Evolutionary conservation across 768 basidiomycete species (phyloP), one percentile per base, ranked within the genome.

Genomic region (Astraeus odoratus): DNA sequence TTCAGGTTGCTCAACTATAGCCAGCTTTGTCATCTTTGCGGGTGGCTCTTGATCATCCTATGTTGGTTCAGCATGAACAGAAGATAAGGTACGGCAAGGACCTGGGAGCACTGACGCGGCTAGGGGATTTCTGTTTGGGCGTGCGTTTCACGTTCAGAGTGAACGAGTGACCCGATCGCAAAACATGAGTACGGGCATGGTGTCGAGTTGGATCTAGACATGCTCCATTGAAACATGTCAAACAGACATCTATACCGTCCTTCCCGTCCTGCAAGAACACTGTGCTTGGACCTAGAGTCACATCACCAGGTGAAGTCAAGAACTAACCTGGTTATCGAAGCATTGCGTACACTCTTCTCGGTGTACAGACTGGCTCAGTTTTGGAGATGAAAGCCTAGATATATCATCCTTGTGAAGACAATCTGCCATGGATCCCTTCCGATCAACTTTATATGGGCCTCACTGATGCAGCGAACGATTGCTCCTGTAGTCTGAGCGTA

Each of bases 261-360:
- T 81, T 73, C 3, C 67, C 65, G 59, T 93, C 91, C 86, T 93
- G 54, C 40, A 45, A 19, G 34, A 26, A 18, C 20, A 18, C 31
- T n/a, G 38, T 13, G 23, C 8, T 23, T 47, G 43, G 44, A 34
- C 16, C 12, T 10, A 10, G 9, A 25, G 26, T 42, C 23, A 1
- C 5, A 31, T 13, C 34, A 12, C 13, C 15, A 22, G 29, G 46
- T 54, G 47, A 26, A 30, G 9, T 20, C 44, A 50, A 51, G 47
- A 40, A 40, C 60, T 34, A 18, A 84, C 91, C 78, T 97, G 94
- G 56, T 78, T 80, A 64, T 97, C 94, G 60, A 97, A 99, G 59
- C 95, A 99, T 48, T 94, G 92, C 0, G 94, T 96, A 58, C 95
- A 99, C 64, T 98, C 94, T 66, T 96, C 91, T 7, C 93, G 70